Base-by-base conservation (phyloP, 345 rosid genomes). In the Durio zibethinus region DNA sequence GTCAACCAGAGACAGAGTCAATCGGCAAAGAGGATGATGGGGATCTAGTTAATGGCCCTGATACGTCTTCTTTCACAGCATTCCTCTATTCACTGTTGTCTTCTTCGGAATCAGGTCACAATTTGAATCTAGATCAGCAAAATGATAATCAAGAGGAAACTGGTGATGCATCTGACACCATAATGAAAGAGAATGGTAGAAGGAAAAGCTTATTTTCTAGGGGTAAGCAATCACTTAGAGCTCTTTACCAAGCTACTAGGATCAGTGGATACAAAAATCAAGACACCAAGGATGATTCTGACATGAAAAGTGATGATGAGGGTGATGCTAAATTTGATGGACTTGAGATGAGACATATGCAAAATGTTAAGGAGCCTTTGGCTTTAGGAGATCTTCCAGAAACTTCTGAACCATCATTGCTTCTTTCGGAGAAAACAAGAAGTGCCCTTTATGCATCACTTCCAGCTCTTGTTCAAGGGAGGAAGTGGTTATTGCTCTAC, bases 401-500 rank as follows among this genome's bases (percentile, higher is more conserved):
- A 23, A 45, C 65, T 36, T 96, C 99, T 80, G 98, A 96, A 77
- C 98, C 97, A 42, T 92, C 99, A 11, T 74, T 90, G 73, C 97
- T 96, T 78, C 92, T 96, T 56, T 85, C 91, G 0, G 94, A 89
- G 65, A 91, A 87, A 83, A 59, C 89, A 47, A 90, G 93, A 80
- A 79, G 79, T 36, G 67, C 76, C 5, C 89, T 96, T 60, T 90
- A 90, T 86, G 82, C 87, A 70, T 89, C 94, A 16, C 97, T 96
- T 80, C 99, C 98, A 54, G 91, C 93, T 3, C 86, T 96, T 78
- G 89, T 93, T 73, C 97, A 90, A 69, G 99, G 97, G 70, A 91
- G 97, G 85, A 93, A 88, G 82, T 96, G 99, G 99, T 66, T 96
- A 73, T 75, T 96, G 86, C 93, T 96, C 71, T 96, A 93, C 86